Evolutionary conservation across 2,329 filamentous ascomycete genomes (phyloP).

Genomic region (Atkinsonella hypoxylon): DNA sequence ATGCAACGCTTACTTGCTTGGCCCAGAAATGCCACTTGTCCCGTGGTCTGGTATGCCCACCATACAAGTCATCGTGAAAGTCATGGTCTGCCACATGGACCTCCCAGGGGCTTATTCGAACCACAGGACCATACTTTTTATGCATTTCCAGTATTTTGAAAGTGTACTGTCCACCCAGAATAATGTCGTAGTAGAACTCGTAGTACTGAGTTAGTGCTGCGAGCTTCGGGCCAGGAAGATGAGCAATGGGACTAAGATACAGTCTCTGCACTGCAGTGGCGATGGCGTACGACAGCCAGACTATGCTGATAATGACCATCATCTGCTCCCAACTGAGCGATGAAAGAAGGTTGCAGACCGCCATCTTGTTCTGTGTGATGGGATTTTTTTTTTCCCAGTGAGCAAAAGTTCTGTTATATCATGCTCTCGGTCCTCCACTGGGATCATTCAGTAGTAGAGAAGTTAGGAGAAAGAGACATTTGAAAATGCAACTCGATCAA

Average conservation of each 20-base stretch:
- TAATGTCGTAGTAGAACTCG: slow-evolving; percentile 31
- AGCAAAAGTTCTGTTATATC: background rate
- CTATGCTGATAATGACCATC: slow-evolving; percentile 11
- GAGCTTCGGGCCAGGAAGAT: slow-evolving; percentile 27
- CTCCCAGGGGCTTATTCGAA: slow-evolving; percentile 29
- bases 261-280: slow-evolving; percentile 20
- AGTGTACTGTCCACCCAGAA: slow-evolving; percentile 28
- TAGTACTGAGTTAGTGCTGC: slow-evolving; percentile 28
- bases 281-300: slow-evolving; percentile 19
- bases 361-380: slow-evolving; percentile 1
- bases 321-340: slow-evolving; percentile 16
- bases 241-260: slow-evolving; percentile 25
- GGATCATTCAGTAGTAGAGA: no score
- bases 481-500: background rate
- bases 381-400: background rate
- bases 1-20: slow-evolving; percentile 18
- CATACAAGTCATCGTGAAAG: slow-evolving; percentile 28
- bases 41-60: slow-evolving; percentile 17
- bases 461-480: background rate
- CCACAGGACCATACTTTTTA: slow-evolving; percentile 27
- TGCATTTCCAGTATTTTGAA: slow-evolving; percentile 30
- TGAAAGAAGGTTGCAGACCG: slow-evolving; percentile 12
- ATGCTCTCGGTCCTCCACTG: background rate
- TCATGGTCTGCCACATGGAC: slow-evolving; percentile 25
- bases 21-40: slow-evolving; percentile 24